These are phyloP conservation scores for Moniliophthora roreri DNA, from an alignment of 1,284 basidiomycete genomes.

Conservation along the genomic window DNA sequence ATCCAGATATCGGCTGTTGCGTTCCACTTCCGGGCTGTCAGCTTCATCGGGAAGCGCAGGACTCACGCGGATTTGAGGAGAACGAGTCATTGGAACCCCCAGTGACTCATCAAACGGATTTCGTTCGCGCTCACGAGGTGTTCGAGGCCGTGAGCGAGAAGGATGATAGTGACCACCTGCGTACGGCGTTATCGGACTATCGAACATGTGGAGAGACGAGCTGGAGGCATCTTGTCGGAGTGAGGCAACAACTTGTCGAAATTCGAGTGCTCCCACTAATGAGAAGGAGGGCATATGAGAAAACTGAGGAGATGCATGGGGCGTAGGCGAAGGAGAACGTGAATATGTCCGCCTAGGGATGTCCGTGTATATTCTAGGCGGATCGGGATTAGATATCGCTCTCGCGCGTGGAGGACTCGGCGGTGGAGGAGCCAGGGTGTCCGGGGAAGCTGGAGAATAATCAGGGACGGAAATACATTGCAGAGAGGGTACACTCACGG, in stretches of 20 bases:
- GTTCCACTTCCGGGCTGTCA: constrained; percentile 18
- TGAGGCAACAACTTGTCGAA: constrained; percentile 84
- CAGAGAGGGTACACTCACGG: constrained; percentile 39
- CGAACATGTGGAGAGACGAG: constrained; percentile 60
- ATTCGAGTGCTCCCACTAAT: constrained; percentile 91
- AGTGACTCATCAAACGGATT: constrained; percentile 52
- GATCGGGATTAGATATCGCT: constrained; percentile 34
- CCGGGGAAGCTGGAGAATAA: constrained; percentile 9
- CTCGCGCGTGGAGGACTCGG: constrained; percentile 27
- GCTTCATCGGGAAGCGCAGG: constrained; percentile 25
- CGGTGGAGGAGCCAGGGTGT: constrained; percentile 18
- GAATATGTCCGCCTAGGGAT: constrained; percentile 40
- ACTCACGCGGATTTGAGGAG: constrained; percentile 27
- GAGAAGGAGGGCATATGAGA: constrained; percentile 80
- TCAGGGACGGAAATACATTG: background rate
- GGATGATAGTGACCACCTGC: constrained; percentile 70
- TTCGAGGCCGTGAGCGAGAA: constrained; percentile 35
- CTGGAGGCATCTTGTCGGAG: constrained; percentile 66
- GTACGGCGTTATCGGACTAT: constrained; percentile 68
- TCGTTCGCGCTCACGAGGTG: constrained; percentile 32
- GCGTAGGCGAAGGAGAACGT: constrained; percentile 35
- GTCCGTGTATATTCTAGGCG: constrained; percentile 40
- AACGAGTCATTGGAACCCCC: constrained; percentile 41
- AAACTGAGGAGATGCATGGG: constrained; percentile 26
- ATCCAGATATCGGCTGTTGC: constrained; percentile 16